Conservation (phyloP, 768 basidiomycete genomes). For the Lepiota venenata region DNA sequence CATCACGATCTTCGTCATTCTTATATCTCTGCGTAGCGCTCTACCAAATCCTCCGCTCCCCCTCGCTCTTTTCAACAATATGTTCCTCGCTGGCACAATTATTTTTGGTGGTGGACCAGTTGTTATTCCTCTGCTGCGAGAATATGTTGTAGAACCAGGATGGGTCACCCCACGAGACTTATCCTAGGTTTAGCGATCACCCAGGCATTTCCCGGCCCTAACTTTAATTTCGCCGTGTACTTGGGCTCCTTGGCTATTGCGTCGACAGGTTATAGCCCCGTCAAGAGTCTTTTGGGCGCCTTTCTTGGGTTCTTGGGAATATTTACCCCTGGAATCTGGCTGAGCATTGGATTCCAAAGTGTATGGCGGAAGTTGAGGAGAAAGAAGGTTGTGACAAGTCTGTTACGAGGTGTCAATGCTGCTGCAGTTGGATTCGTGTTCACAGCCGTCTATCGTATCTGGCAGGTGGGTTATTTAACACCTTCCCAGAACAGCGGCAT, state of each 20-base stretch:
- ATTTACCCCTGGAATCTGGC: conserved; percentile 43
- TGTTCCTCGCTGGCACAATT: conserved; percentile 45
- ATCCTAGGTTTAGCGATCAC: conserved; percentile 49
- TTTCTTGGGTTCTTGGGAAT: conserved; percentile 47
- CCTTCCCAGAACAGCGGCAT: conserved; percentile 21
- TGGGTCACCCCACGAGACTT: conserved; percentile 52
- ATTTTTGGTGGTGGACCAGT: conserved; percentile 57
- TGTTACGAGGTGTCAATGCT: conserved; percentile 37
- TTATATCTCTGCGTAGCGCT: conserved; percentile 26
- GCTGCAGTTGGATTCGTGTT: conserved; percentile 40
- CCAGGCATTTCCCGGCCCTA: conserved; percentile 50
- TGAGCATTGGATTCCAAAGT: conserved; percentile 33
- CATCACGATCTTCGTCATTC: conserved; percentile 22
- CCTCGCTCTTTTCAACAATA: conserved; percentile 39
- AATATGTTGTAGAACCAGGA: conserved; percentile 46
- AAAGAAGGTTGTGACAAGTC: conserved; percentile 24
- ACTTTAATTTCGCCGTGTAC: conserved; percentile 54
- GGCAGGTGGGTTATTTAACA: conserved; percentile 35
- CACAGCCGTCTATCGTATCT: conserved; percentile 37
- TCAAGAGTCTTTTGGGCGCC: conserved; percentile 36
- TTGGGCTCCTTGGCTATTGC: conserved; percentile 42
- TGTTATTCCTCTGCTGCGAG: conserved; percentile 49
- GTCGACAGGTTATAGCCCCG: conserved; percentile 4
- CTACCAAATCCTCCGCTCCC: conserved; percentile 23
- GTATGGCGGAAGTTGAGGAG: conserved; percentile 30